Conservation (phyloP, 495 filamentous ascomycete species). For the Talaromyces nanjingensis region DNA sequence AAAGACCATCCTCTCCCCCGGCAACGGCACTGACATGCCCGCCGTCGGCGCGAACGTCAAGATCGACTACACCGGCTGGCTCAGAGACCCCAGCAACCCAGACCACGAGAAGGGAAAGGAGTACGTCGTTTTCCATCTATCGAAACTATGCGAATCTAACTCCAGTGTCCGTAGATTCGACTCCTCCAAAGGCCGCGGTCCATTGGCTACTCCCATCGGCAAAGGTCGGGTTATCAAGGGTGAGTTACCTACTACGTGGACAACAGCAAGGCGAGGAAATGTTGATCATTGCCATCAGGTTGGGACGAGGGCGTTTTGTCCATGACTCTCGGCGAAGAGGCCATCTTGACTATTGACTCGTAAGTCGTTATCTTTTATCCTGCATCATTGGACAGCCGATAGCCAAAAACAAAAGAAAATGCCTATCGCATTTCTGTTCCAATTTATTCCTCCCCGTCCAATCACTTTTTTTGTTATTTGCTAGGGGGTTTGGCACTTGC, state of each 20-base stretch:
- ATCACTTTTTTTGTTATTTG: constrained; percentile 8
- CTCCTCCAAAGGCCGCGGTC: constrained; percentile 56
- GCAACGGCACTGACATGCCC: constrained; percentile 51
- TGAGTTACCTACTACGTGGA: constrained; percentile 23
- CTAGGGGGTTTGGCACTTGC: not conserved
- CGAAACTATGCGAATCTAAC: constrained; percentile 1
- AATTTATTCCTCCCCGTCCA: constrained; percentile 4
- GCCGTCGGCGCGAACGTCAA: constrained; percentile 57
- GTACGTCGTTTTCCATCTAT: constrained; percentile 19
- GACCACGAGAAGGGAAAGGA: constrained; percentile 42
- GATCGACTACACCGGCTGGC: constrained; percentile 79
- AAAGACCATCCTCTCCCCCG: constrained; percentile 33
- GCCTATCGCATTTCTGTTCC: not conserved
- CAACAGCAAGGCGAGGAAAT: not conserved
- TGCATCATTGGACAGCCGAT: not conserved
- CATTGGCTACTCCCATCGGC: constrained; percentile 64
- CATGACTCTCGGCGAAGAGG: constrained; percentile 78
- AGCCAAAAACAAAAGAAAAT: not conserved
- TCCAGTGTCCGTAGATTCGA: constrained; percentile 56
- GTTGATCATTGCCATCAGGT: constrained; percentile 28
- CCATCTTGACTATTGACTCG: constrained; percentile 69
- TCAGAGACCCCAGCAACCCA: constrained; percentile 54
- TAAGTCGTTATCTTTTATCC: constrained; percentile 31
- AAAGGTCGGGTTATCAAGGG: constrained; percentile 73
- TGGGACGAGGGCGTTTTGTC: constrained; percentile 80